Conservation (phyloP, 73 alveolate genomes). For the Paramecium caudatum region DNA sequence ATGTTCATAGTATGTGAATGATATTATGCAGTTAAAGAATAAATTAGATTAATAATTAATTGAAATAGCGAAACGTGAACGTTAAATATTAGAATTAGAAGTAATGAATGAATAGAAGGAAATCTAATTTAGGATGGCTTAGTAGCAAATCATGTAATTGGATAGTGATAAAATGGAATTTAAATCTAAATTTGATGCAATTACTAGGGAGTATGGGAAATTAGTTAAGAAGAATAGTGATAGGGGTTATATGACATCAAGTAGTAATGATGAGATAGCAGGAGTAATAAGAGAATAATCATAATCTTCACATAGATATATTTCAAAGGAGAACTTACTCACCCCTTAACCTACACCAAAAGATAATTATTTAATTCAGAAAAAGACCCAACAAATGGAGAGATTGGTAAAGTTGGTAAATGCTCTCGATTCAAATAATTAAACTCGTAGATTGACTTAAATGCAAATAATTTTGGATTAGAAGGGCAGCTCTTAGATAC, state of each 20-base stretch:
- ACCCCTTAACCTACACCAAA: too few species aligned
- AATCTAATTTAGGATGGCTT: neutral
- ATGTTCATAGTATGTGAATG: constrained; percentile 25
- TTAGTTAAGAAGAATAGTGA: constrained; percentile 26
- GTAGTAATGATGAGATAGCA: constrained; percentile 17
- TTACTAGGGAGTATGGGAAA: neutral
- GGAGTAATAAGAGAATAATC: constrained; percentile 17
- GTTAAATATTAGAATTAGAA: neutral
- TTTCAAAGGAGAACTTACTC: too few species aligned
- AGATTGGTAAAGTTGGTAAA: constrained; percentile 25
- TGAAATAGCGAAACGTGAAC: neutral
- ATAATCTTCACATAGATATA: too few species aligned
- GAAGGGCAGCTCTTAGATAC: constrained; percentile 6
- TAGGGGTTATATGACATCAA: constrained; percentile 3
- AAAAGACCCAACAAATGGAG: constrained; percentile 29
- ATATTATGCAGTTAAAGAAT: neutral
- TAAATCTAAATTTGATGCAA: neutral
- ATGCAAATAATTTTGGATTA: constrained; percentile 5
- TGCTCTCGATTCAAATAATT: constrained; percentile 5
- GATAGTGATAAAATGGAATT: constrained; percentile 11
- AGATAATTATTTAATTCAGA: neutral
- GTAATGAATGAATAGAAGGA: neutral
- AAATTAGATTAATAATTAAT: neutral
- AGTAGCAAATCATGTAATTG: neutral
- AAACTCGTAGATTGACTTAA: constrained; percentile 3